Base-by-base conservation (phyloP, 2,329 filamentous ascomycete species). In the Rhynchosporium secalis region DNA sequence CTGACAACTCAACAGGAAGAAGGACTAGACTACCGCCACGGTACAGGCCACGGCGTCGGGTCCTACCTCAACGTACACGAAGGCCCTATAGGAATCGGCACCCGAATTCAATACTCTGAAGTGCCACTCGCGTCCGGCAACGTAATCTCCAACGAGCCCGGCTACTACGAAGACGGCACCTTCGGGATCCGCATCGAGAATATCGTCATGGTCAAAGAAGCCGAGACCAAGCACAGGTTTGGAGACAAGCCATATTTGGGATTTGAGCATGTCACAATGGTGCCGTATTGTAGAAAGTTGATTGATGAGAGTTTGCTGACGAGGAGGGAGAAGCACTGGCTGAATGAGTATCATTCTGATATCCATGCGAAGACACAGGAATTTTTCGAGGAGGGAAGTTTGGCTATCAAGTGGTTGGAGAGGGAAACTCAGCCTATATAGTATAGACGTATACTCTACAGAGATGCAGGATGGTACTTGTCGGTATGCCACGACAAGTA, bases 161-260 rank as follows among this genome's bases (percentile, higher is more conserved):
- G 95, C 36, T 99, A 93, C 78, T 99, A 99, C 75, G 93, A 98
- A 76, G 95, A 99, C 71, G 94, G 92, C 54, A 86, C 87, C 45
- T 99, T 96, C 72, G 95, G 95, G 20, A 95, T 99, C 69, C 89
- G 95, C 20, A 97, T 97, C 72, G 95, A 99, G 77, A 99, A 99
- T 75, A 87, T 99, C 71, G 86, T 96, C 67, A 89, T 98, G 81
- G 92, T 96, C 36, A 89, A 85, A 68, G 92, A 97, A 74, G 88
- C 90, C n/a, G 81, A 93, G 76, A 96, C 94, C 4, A 87, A 88
- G 65, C 84, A 96, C 76, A 86, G 87, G 41, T 98, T 98, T 73
- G 94, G 93, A 26, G 94, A 96, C 71, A 96, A 96, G 78, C 89
- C 93, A 2, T 99, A 91, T 78, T 80, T 98, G 41, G 92, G 93